Evolutionary conservation across 345 rosid genomes (phyloP), one percentile per base, ranked within the genome.

Genomic region (Gossypioides kirkii): DNA sequence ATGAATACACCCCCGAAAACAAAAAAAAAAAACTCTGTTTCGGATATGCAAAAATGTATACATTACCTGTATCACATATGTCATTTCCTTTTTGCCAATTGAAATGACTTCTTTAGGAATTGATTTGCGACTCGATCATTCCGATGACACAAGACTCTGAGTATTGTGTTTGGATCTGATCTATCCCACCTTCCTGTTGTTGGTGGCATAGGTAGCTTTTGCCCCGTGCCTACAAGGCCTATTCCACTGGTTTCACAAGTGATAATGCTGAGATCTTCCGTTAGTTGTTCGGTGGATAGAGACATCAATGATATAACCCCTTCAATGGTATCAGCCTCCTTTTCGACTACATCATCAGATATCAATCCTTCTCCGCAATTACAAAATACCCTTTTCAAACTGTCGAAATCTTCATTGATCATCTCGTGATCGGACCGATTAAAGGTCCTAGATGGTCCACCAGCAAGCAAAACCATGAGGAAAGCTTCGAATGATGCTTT

Each of bases 381-480:
- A 47, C 88, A 87, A 36, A 95, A 89, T 0, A 82, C 77, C 69
- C 81, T 87, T 73, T 90, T 91, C 79, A 92, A 78, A 79, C 79
- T 85, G 73, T 79, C 84, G 10, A 92, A 91, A 69, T 95, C 97
- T 72, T 95, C 93, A 38, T 82, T 85, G 6, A 90, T 84, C 73
- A 88, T 47, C 46, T 73, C 73, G 14, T 89, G 82, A 73, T 94
- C 97, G 6, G 91, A 63, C 18, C 87, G 81, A 52, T 84, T 64
- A 62, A 90, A 92, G 70, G 86, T 78, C 61, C 97, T 65, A 0
- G 85, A 76, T 26, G 76, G 61, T 7, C 97, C 98, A 13, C 98
- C 97, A 0, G 97, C 97, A 14, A 95, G 92, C 75, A 95, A 73
- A 36, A 91, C 93, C 91, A 86, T 89, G n/a, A 91, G 82, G 84